phyloP scores from a whole-genome alignment of 768 basidiomycete species.

The Podaxis mareebaensis region DNA sequence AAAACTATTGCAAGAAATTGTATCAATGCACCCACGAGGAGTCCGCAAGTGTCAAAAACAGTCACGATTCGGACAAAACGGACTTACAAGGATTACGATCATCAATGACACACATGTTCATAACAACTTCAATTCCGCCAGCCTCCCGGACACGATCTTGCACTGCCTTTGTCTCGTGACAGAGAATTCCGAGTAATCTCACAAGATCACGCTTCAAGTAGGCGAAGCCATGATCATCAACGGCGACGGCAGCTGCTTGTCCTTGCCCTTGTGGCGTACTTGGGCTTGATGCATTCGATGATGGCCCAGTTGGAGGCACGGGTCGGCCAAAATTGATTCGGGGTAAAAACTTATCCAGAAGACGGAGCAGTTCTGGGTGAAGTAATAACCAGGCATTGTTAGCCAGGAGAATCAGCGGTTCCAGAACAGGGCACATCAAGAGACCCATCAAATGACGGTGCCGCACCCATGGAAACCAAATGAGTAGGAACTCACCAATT shows the following conservation, averaged over 20 bases:
- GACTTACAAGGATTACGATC: slow-evolving; percentile 90
- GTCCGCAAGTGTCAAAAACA: slow-evolving; percentile 13
- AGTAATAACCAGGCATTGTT: slow-evolving; percentile 13
- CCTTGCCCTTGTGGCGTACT: slow-evolving; percentile 22
- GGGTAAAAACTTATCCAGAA: slow-evolving; percentile 82
- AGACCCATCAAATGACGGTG: slow-evolving; percentile 7
- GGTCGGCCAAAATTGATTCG: slow-evolving; percentile 80
- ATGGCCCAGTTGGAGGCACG: slow-evolving; percentile 33
- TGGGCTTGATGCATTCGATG: slow-evolving; percentile 25
- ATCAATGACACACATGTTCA: slow-evolving; percentile 89
- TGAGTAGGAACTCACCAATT: slow-evolving; percentile 48
- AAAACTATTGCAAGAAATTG: slow-evolving; percentile 54
- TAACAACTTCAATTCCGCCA: slow-evolving; percentile 77
- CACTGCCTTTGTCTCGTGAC: slow-evolving; percentile 58
- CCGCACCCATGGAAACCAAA: slow-evolving; percentile 2
- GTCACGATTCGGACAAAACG: slow-evolving; percentile 13
- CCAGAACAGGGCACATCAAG: slow-evolving; percentile 1
- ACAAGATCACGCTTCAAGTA: slow-evolving; percentile 90
- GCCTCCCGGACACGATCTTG: slow-evolving; percentile 74
- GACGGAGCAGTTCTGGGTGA: slow-evolving; percentile 62
- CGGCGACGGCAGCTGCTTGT: slow-evolving; percentile 7
- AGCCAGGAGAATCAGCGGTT: slow-evolving; percentile 12
- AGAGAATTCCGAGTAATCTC: slow-evolving; percentile 80
- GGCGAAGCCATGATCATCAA: slow-evolving; percentile 62
- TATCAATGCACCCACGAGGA: slow-evolving; percentile 8